Conservation (phyloP, 2,329 filamentous ascomycete species). For the Triangularia verruculosa region DNA sequence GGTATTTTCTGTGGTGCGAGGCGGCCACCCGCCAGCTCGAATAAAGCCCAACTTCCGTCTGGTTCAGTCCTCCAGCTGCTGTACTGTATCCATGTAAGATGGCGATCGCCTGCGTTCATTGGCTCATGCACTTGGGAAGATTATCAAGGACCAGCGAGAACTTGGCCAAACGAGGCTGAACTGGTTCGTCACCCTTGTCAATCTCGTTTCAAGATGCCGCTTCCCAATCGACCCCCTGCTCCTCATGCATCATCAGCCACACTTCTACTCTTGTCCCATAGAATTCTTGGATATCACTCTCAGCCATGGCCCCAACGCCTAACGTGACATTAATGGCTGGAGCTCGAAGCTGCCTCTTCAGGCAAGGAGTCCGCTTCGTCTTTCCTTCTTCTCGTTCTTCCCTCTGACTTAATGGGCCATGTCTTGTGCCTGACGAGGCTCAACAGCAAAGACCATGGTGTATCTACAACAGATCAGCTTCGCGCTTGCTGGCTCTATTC, state of each 20-base stretch:
- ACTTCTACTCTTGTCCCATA: not conserved
- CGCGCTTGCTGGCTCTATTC: conserved; percentile 11
- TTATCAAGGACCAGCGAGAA: not conserved
- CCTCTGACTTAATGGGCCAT: too few relatives aligned
- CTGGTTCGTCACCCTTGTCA: not conserved
- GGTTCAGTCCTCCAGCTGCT: too few relatives aligned
- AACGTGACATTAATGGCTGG: not conserved
- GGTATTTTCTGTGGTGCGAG: too few relatives aligned
- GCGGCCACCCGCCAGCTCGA: too few relatives aligned
- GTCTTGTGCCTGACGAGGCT: not conserved
- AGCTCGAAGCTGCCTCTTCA: not conserved
- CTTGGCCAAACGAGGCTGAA: not conserved
- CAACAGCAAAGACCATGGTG: conserved; percentile 6
- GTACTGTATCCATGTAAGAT: not conserved
- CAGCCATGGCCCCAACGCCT: not conserved
- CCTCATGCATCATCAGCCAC: not conserved
- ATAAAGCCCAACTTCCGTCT: too few relatives aligned
- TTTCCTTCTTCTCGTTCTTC: not conserved
- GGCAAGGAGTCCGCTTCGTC: not conserved
- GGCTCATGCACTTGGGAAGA: not conserved
- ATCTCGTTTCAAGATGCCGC: not conserved
- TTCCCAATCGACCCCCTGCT: not conserved
- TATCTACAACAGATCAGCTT: conserved; percentile 10
- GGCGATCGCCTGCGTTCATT: not conserved
- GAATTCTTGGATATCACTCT: not conserved